Evolutionary conservation across 768 basidiomycete genomes (phyloP).

Genomic region (Tulasnella sp.): DNA sequence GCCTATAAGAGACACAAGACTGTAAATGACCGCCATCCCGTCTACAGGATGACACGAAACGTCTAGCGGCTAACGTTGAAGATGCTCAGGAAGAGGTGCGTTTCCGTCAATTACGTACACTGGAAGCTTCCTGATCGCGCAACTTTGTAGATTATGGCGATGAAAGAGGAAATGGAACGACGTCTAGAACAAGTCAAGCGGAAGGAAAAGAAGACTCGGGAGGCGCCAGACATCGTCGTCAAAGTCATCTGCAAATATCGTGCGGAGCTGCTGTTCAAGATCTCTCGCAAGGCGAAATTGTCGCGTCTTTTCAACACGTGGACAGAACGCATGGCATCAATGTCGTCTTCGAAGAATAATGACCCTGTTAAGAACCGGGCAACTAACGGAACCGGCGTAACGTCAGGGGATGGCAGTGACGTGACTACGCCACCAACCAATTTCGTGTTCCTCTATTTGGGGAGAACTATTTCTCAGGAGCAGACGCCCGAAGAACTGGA

Average conservation of each 20-base stretch:
- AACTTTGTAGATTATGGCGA: slow-evolving; percentile 53
- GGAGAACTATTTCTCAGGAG: slow-evolving; percentile 67
- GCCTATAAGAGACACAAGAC: not conserved
- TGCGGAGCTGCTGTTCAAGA: slow-evolving; percentile 87
- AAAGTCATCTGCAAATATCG: slow-evolving; percentile 85
- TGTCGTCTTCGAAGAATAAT: not conserved
- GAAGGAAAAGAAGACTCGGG: slow-evolving; percentile 73
- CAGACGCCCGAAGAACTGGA: slow-evolving; percentile 80
- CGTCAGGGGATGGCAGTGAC: not conserved
- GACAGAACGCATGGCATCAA: slow-evolving; percentile 77
- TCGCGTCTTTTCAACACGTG: slow-evolving; percentile 77
- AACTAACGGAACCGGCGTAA: not conserved
- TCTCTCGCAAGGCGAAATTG: slow-evolving; percentile 82
- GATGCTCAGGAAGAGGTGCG: slow-evolving; percentile 76
- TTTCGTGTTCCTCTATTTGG: slow-evolving; percentile 81
- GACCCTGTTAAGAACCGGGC: not conserved
- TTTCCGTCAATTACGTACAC: not conserved
- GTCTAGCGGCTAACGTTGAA: slow-evolving; percentile 69
- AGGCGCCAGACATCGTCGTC: slow-evolving; percentile 83
- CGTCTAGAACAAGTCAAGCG: slow-evolving; percentile 70
- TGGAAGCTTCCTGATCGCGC: not conserved
- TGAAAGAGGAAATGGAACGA: slow-evolving; percentile 75
- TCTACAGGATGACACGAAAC: slow-evolving; percentile 74
- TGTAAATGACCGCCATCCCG: slow-evolving; percentile 25
- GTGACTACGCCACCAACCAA: slow-evolving; percentile 26